Conservation (phyloP, 1,139 yeast genomes). For the Yamadazyma diospyri region DNA sequence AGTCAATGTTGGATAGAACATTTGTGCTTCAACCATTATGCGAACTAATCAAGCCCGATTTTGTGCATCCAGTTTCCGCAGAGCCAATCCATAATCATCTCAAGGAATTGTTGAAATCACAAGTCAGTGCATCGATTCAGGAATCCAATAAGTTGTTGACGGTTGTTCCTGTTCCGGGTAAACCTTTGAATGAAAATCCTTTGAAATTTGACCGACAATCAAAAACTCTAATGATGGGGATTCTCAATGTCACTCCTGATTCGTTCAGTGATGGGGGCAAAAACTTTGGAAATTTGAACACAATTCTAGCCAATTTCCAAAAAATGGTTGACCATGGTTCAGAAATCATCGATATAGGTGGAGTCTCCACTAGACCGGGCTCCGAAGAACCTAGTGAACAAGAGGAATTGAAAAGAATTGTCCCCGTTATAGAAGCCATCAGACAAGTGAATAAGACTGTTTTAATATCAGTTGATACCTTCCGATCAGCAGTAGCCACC, state of each 20-base stretch:
- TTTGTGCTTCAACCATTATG: constrained; percentile 88
- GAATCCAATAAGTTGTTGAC: constrained; percentile 44
- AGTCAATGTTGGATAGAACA: constrained; percentile 80
- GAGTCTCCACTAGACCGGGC: constrained; percentile 89
- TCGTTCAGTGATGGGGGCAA: constrained; percentile 90
- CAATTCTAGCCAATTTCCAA: constrained; percentile 35
- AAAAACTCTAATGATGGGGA: constrained; percentile 70
- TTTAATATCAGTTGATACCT: constrained; percentile 80
- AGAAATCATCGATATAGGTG: constrained; percentile 83
- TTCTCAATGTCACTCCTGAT: constrained; percentile 87
- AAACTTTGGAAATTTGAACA: constrained; percentile 23
- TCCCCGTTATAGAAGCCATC: constrained; percentile 66
- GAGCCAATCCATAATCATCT: constrained; percentile 73
- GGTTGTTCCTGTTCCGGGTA: constrained; percentile 42
- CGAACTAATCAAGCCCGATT: constrained; percentile 66
- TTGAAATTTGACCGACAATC: constrained; percentile 41
- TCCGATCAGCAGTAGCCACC: constrained; percentile 70
- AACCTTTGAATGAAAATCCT: constrained; percentile 18
- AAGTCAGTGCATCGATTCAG: constrained; percentile 36
- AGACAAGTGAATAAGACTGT: constrained; percentile 38
- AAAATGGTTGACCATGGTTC: constrained; percentile 55
- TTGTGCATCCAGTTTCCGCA: constrained; percentile 77
- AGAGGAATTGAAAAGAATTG: constrained; percentile 63
- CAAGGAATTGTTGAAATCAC: constrained; percentile 46
- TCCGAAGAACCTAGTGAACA: constrained; percentile 54